A percentile compares a stretch with the other conserved stretches of the same genome.
These are phyloP conservation scores for Neurospora cerealis DNA, from an alignment of 495 filamentous ascomycete species.

Conservation along the genomic window DNA sequence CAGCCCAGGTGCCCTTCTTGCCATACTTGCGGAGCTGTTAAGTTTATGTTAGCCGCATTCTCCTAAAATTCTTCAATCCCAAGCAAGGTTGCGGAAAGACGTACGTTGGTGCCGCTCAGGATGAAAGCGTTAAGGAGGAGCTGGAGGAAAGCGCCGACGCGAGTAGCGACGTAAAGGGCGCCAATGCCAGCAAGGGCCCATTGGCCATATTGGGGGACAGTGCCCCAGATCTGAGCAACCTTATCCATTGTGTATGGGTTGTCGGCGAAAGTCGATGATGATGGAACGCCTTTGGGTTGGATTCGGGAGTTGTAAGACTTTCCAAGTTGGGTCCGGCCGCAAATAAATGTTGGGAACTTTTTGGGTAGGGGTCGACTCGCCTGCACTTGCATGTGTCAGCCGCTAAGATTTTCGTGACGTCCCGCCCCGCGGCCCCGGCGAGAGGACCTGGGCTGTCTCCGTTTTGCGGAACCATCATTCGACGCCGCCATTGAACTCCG, in stretches of 20 bases:
- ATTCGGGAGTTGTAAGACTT: background rate
- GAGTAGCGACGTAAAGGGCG: conserved; percentile 45
- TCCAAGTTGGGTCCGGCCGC: background rate
- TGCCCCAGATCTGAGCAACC: conserved; percentile 22
- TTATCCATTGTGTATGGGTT: conserved; percentile 22
- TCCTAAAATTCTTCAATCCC: background rate
- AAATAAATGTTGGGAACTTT: background rate
- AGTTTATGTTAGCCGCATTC: background rate
- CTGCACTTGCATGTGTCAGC: background rate
- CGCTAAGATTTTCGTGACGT: background rate
- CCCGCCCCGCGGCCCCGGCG: background rate
- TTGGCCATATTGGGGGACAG: conserved; percentile 27
- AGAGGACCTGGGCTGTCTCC: background rate
- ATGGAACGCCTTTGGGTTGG: background rate
- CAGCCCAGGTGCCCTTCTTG: conserved; percentile 84
- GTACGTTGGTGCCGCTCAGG: conserved; percentile 50
- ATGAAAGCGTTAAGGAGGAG: conserved; percentile 69
- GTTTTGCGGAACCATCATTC: background rate
- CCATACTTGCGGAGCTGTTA: conserved; percentile 80
- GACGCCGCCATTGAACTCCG: background rate
- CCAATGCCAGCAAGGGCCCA: conserved; percentile 43
- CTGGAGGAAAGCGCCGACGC: conserved; percentile 50
- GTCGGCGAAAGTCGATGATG: background rate
- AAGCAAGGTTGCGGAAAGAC: conserved; percentile 4
- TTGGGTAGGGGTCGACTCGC: background rate